A percentile compares a stretch with the other conserved stretches of the same genome.
phyloP scores from a whole-genome alignment of 75 land plant genomes.

The Pinus tabuliformis region DNA sequence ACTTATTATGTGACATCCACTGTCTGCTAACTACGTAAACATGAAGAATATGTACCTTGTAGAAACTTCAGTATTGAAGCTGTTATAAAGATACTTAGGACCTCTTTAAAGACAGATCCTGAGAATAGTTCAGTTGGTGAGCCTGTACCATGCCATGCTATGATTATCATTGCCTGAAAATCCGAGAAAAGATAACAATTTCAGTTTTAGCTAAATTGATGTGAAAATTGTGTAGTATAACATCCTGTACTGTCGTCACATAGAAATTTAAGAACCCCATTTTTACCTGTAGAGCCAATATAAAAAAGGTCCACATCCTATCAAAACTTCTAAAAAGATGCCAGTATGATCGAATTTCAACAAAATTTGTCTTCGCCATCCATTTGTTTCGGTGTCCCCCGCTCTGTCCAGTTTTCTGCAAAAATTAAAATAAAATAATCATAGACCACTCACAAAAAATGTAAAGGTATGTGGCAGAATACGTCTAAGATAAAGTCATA shows the following conservation, averaged over 20 bases:
- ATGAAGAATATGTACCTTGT: constrained; percentile 46
- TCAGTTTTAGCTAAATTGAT: not conserved
- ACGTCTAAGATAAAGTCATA: no score
- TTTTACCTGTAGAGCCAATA: constrained; percentile 77
- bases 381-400: constrained; percentile 6
- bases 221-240: not conserved
- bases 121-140: constrained; percentile 49
- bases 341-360: constrained; percentile 91
- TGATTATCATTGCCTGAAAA: constrained; percentile 74
- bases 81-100: constrained; percentile 88
- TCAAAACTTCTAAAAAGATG: constrained; percentile 91
- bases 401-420: no score
- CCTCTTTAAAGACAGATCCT: constrained; percentile 47
- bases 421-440: no score
- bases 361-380: constrained; percentile 91
- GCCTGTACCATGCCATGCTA: constrained; percentile 74
- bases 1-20: no score
- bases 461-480: no score
- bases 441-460: no score
- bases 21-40: no score
- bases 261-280: not conserved
- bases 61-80: constrained; percentile 67
- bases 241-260: not conserved
- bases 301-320: constrained; percentile 87
- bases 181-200: not conserved